These are phyloP conservation scores for Breviolum minutum DNA, from an alignment of 73 alveolate species.

Conservation along the genomic window DNA sequence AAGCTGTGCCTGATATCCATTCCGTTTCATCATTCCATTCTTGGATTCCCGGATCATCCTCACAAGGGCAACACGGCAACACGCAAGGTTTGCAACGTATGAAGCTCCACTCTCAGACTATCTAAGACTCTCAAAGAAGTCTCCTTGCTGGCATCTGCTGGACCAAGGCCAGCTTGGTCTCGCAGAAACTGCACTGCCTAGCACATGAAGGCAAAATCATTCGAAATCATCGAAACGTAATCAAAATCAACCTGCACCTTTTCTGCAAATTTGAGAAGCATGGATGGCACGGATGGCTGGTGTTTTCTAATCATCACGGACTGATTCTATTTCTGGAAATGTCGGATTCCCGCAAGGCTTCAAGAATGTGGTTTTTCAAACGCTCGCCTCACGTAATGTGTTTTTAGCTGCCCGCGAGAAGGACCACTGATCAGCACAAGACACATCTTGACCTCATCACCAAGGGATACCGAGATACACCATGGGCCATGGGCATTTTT, in stretches of 20 bases:
- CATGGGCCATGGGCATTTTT: neutral
- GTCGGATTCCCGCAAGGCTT: too few relatives aligned
- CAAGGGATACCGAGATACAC: too few relatives aligned
- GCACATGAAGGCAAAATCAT: neutral
- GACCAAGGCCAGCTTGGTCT: conserved; percentile 88
- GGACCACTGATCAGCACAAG: conserved; percentile 93
- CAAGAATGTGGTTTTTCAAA: neutral
- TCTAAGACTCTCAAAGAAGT: too few relatives aligned
- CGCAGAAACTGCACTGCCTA: conserved; percentile 87
- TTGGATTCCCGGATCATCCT: neutral
- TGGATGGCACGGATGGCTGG: neutral
- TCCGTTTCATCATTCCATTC: neutral
- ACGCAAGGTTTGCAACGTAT: neutral
- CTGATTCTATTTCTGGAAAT: too few relatives aligned
- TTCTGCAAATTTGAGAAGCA: too few relatives aligned
- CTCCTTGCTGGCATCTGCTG: conserved; percentile 43
- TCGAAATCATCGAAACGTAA: too few relatives aligned
- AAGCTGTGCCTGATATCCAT: conserved; percentile 7
- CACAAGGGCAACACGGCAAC: neutral
- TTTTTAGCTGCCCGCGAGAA: conserved; percentile 80
- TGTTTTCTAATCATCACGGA: neutral
- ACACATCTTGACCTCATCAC: conserved; percentile 58
- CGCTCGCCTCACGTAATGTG: conserved; percentile 68
- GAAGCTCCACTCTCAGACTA: neutral
- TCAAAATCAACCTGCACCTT: too few relatives aligned